Percentiles rank a stretch among this genome's conserved stretches.
phyloP scores from a whole-genome alignment of 2,329 filamentous ascomycete genomes.

The Clathrospora elynae region DNA sequence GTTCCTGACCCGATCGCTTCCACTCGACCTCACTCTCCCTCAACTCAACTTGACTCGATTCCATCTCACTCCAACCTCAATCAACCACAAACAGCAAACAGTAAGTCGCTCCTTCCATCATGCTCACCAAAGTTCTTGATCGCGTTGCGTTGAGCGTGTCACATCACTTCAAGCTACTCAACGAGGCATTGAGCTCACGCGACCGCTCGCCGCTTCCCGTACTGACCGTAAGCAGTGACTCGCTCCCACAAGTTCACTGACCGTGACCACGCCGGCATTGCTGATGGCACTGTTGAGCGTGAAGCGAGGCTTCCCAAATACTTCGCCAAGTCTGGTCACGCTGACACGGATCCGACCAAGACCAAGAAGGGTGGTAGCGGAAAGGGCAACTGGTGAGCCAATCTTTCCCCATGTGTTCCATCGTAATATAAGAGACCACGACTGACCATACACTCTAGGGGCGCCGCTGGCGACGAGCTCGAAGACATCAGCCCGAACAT shows the following conservation, averaged over 20 bases:
- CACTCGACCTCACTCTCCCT: conserved; percentile 27
- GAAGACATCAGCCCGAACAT: conserved; percentile 84
- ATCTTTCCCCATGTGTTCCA: neutral
- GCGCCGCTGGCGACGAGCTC: conserved; percentile 79
- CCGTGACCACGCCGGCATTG: conserved; percentile 81
- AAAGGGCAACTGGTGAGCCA: conserved; percentile 86
- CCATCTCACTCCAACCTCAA: conserved; percentile 21
- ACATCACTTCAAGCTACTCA: neutral
- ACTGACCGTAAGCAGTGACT: conserved; percentile 70
- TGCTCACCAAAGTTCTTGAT: conserved; percentile 1
- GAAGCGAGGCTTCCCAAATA: conserved; percentile 84
- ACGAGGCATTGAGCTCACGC: conserved; percentile 3
- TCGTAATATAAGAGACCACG: neutral
- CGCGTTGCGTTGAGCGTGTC: conserved; percentile 9
- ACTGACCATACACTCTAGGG: conserved; percentile 63
- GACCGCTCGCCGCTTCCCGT: too few relatives aligned
- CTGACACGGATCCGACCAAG: conserved; percentile 85
- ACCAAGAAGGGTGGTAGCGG: conserved; percentile 96
- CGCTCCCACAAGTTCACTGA: conserved; percentile 96
- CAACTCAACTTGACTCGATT: conserved; percentile 13
- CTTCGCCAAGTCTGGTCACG: conserved; percentile 86
- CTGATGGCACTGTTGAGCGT: conserved; percentile 71
- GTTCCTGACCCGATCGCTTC: conserved; percentile 41
- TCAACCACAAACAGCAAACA: conserved; percentile 29
- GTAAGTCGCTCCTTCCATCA: conserved; percentile 30